Evolutionary conservation across 148 eudicot species (phyloP), one percentile per base, ranked within the genome.

Genomic region (Polygonum aviculare): DNA sequence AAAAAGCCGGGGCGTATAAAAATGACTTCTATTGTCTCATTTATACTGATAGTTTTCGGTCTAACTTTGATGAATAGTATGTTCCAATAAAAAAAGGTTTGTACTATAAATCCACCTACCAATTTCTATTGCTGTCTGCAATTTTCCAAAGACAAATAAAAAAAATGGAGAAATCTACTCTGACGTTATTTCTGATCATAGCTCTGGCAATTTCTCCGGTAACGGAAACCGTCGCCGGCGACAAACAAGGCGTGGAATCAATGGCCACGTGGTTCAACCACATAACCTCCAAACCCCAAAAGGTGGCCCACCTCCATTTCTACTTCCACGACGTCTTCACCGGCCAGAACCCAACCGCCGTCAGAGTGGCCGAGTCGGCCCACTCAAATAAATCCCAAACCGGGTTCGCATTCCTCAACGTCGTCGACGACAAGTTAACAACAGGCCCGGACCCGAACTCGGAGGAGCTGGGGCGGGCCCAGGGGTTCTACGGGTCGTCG

Each of bases 301-400:
- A 50, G 19, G 16, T 19, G 7, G 39, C 63, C 74, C 79, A 69
- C 79, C 79, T 77, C 47, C 79, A 77, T 54, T 77, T 77, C 79
- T 77, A 69, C 74, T 36, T 77, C 63, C 77, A 75, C 49, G 77
- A 75, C 69, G 50, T 75, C 47, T 14, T 55, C 12, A 55, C 63
- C 65, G 49, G 65, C 41, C 1, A 7, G 7, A 45, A 50, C 77
- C 69, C 77, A 14, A 75, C 77, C 44, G 77, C 67, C 12, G 33
- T 75, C 44, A 31, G 21, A 36, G 77, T 75, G 8, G 77, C 77
- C 77, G 59, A 75, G 5, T 75, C 77, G 1, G 31, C 77, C 12
- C 44, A 31, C 65, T 51, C 77, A 12, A 75, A 75, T 2, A 75
- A 38, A 4, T 72, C 14, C 50, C 9, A 72, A 48, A 41, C 75